Conservation (phyloP, 106 monocot species). For the Ottelia alismoides region DNA sequence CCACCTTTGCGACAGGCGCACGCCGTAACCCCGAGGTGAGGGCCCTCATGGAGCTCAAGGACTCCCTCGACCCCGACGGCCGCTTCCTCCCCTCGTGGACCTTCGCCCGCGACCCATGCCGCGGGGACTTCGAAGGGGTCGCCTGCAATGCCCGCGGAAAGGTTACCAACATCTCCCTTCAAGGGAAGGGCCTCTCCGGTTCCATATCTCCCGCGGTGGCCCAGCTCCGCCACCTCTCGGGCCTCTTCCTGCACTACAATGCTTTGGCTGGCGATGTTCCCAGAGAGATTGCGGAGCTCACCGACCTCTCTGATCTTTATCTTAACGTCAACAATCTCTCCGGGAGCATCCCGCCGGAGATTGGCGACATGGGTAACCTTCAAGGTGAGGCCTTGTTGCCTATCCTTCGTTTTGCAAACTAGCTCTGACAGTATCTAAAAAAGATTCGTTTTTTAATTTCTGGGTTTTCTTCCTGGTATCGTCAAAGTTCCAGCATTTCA, state of each 20-base stretch:
- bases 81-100: conserved; percentile 43
- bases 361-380: too few species aligned
- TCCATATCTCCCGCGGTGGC: conserved; percentile 7
- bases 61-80: conserved; percentile 44
- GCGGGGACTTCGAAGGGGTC: conserved; percentile 45
- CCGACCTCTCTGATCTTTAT: conserved; percentile 48
- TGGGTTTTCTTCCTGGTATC: conserved; percentile 33
- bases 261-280: conserved; percentile 21
- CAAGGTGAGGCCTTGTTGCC: conserved; percentile 57
- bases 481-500: conserved; percentile 4
- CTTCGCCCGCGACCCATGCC: conserved; percentile 33
- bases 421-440: too few species aligned
- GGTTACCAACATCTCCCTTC: conserved; percentile 63
- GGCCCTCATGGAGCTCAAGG: conserved; percentile 45
- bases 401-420: too few species aligned
- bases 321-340: too few species aligned
- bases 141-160: conserved; percentile 47
- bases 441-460: conserved; percentile 39
- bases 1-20: too few species aligned
- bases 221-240: not conserved
- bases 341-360: too few species aligned
- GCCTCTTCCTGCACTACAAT: conserved; percentile 12
- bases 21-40: conserved; percentile 14
- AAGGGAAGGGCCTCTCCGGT: conserved; percentile 47
- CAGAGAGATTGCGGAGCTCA: conserved; percentile 38